Evolutionary conservation across 768 basidiomycete genomes (phyloP).

Genomic region (Hebeloma cylindrosporum): DNA sequence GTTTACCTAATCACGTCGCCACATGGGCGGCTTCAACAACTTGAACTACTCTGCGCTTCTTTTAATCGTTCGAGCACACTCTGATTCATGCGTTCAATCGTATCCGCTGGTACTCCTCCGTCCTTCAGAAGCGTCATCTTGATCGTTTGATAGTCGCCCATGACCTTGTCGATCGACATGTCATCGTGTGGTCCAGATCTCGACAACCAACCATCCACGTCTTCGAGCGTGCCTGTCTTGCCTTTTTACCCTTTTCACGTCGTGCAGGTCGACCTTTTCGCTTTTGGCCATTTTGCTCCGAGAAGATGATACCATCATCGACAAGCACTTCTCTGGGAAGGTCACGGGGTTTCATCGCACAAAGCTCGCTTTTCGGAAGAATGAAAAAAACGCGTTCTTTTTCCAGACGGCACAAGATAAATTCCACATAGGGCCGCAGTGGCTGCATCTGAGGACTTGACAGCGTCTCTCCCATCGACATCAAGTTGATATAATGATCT

Average conservation of each 20-base stretch:
- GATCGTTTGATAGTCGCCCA: conserved; percentile 40
- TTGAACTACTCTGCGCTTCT: conserved; percentile 49
- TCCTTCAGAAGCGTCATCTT: conserved; percentile 41
- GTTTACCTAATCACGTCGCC: not conserved
- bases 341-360: conserved; percentile 57
- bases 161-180: conserved; percentile 3
- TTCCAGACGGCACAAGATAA: conserved; percentile 49
- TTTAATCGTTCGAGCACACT: conserved; percentile 53
- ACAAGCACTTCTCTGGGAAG: conserved; percentile 70
- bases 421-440: conserved; percentile 51
- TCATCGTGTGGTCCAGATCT: conserved; percentile 23
- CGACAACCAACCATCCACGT: conserved; percentile 51
- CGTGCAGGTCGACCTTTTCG: conserved; percentile 66
- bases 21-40: too few species aligned
- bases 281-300: conserved; percentile 34
- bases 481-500: conserved; percentile 60
- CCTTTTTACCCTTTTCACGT: conserved; percentile 57
- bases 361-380: conserved; percentile 50
- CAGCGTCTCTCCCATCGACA: conserved; percentile 47
- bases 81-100: conserved; percentile 46
- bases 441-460: conserved; percentile 38
- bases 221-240: conserved; percentile 46
- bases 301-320: conserved; percentile 34
- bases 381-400: conserved; percentile 56
- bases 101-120: conserved; percentile 23